Conservation (phyloP, 2,329 filamentous ascomycete genomes). For the Neoscytalidium dimidiatum region DNA sequence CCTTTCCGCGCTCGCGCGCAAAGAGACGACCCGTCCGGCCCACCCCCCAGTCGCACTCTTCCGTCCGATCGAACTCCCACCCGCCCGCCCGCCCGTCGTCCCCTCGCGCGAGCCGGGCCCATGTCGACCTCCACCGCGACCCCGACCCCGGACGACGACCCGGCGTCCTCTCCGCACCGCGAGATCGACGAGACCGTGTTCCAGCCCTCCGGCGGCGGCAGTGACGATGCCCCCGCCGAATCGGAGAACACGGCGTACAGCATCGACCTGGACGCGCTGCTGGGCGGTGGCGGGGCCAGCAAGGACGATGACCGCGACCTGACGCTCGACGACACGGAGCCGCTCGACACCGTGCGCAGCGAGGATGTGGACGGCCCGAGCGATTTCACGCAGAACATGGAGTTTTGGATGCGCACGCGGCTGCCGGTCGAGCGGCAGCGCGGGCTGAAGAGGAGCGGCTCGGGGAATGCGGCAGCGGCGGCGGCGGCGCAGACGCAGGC, state of each 20-base stretch:
- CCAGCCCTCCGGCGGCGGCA: neutral
- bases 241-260: slow-evolving; percentile 29
- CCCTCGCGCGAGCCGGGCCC: too few species aligned
- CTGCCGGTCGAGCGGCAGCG: slow-evolving; percentile 24
- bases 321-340: slow-evolving; percentile 30
- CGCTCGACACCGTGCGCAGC: slow-evolving; percentile 39
- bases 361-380: slow-evolving; percentile 44
- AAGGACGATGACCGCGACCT: slow-evolving; percentile 35
- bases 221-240: neutral
- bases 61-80: neutral
- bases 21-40: too few species aligned
- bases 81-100: too few species aligned
- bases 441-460: neutral
- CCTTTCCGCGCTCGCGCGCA: neutral
- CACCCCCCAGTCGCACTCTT: neutral
- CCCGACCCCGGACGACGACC: neutral
- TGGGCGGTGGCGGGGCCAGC: slow-evolving; percentile 30
- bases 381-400: slow-evolving; percentile 47
- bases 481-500: too few species aligned
- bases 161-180: neutral
- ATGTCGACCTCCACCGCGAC: neutral
- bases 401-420: slow-evolving; percentile 43
- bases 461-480: neutral
- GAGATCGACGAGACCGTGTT: neutral
- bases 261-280: slow-evolving; percentile 41